Evolutionary conservation across 257 asterid species (phyloP).

Genomic region (Lycium barbarum): DNA sequence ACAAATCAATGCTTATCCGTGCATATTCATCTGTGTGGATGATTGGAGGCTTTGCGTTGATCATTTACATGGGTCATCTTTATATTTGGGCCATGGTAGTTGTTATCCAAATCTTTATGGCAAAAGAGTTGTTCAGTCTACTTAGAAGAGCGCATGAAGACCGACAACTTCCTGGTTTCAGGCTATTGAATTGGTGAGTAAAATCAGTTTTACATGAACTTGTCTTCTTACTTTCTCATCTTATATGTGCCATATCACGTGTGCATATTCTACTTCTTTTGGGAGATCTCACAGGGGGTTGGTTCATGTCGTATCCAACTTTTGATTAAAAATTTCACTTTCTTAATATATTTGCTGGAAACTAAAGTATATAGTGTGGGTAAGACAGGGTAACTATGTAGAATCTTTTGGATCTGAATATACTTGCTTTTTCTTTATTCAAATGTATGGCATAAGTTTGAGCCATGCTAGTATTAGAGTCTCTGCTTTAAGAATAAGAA

Average conservation of each 20-base stretch:
- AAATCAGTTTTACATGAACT: not conserved
- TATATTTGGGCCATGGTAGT: constrained; percentile 95
- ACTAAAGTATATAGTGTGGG: not conserved
- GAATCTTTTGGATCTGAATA: not conserved
- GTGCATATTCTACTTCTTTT: not conserved
- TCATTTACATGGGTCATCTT: constrained; percentile 95
- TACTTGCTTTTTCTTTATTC: not conserved
- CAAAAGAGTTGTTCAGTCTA: constrained; percentile 85
- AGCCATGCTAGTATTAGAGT: not conserved
- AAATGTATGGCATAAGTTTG: not conserved
- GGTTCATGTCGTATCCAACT: not conserved
- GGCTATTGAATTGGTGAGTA: constrained; percentile 90
- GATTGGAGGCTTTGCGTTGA: constrained; percentile 87
- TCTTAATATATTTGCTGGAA: not conserved
- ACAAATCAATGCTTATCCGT: constrained; percentile 93
- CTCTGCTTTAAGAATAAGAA: not conserved
- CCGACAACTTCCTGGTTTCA: constrained; percentile 92
- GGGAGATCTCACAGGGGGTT: not conserved
- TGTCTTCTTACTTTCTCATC: constrained; percentile 11
- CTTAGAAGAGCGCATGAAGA: constrained; percentile 89
- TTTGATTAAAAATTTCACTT: not conserved
- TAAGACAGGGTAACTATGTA: not conserved
- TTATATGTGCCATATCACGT: constrained; percentile 18
- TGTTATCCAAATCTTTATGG: constrained; percentile 94
- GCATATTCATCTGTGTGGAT: constrained; percentile 89